Base-by-base conservation (phyloP, 495 filamentous ascomycete species). In the Cercophora samala region DNA sequence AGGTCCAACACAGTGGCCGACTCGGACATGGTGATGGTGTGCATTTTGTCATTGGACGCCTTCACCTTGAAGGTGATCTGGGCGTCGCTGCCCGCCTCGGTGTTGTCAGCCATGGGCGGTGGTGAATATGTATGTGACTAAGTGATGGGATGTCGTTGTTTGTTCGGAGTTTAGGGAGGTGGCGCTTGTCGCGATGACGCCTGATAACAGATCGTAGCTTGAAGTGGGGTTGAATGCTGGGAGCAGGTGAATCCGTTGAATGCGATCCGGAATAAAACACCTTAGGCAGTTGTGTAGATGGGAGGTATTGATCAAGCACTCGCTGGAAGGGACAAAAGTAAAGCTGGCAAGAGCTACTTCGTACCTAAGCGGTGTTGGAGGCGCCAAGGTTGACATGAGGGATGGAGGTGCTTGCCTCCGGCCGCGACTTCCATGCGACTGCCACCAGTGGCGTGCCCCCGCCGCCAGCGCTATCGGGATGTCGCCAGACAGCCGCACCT, bases 51-150 rank as follows among this genome's bases (percentile, higher is more conserved):
- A 68, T 87, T 89, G 9, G 92, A 92, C 17, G 91, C 89, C 79
- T 97, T 99, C 74, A 99, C 86, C 76, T 90, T 93, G 87, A 99
- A 97, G 78, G 91, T 97, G 79, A 99, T 83, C 66, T 83, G 78
- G 72, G 79, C 74, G 67, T 85, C 82, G 66, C 79, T 79, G 67
- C 74, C 69, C 51, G 83, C 71, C 56, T 85, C 79, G 69, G 79
- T 76, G 69, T 82, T 85, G 65, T 88, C 84, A 65, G 85, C 81
- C 83, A 87, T 87, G 64, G 65, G 37, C 25, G 68, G 46, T 58
- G 42, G 64, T 29, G 58, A 22, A 24, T 19, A 26, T 1, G 26
- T 26, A 17, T 42, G 42, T 18, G 1, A 21, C 22, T 58, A 37
- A 13, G 32, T 46, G 53, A 26, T 60, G 18, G 19, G 17, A 21